These are phyloP conservation scores for Ogataea trehalophila DNA, from an alignment of 805 yeast species.

Conservation along the genomic window DNA sequence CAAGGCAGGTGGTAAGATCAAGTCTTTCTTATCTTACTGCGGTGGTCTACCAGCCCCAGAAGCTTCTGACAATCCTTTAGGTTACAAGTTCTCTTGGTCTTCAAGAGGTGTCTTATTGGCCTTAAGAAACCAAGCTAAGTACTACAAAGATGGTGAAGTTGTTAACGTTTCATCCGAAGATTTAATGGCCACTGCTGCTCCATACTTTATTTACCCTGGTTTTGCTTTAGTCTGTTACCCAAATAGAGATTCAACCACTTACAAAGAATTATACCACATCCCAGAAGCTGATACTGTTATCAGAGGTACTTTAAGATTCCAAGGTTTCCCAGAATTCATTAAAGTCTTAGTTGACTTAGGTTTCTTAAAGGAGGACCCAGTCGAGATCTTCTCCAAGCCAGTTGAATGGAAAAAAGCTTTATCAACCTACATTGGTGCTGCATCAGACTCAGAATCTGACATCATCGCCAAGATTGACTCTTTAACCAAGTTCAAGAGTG, in stretches of 20 bases:
- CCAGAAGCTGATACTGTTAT: conserved; percentile 97
- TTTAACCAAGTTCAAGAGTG: conserved; percentile 75
- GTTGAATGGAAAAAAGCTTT: conserved; percentile 88
- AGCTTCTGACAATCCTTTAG: conserved; percentile 94
- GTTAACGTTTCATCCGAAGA: conserved; percentile 82
- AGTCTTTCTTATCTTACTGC: conserved; percentile 91
- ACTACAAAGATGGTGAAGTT: conserved; percentile 80
- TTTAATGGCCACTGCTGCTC: conserved; percentile 91
- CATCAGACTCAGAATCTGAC: conserved; percentile 65
- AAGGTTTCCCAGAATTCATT: conserved; percentile 98
- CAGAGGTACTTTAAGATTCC: conserved; percentile 96
- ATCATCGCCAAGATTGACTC: conserved; percentile 69
- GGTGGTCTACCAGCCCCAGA: conserved; percentile 99
- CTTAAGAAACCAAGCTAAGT: conserved; percentile 87
- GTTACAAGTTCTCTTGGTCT: conserved; percentile 99
- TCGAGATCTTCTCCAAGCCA: conserved; percentile 49
- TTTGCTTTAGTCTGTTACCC: conserved; percentile 94
- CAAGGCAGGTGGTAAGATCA: conserved; percentile 83
- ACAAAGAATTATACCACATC: conserved; percentile 84
- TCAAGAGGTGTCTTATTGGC: conserved; percentile 97
- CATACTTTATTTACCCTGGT: conserved; percentile 94
- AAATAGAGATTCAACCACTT: conserved; percentile 94
- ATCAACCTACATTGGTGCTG: conserved; percentile 68
- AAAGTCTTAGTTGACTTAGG: conserved; percentile 94
- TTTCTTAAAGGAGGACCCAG: conserved; percentile 74